Conservation (phyloP, 75 land plant genomes). For the Sequoiadendron giganteum region DNA sequence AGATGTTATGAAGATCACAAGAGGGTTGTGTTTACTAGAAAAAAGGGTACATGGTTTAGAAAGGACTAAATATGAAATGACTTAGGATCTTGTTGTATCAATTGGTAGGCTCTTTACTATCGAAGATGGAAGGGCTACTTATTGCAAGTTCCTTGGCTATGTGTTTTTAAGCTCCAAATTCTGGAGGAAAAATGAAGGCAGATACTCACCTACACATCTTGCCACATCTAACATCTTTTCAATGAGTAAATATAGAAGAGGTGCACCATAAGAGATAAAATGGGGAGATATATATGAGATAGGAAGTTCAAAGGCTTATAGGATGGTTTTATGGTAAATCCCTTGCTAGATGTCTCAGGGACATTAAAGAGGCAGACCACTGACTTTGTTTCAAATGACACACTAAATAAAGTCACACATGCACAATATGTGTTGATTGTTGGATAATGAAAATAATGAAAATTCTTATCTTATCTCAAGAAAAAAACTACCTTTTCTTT, state of each 20-base stretch:
- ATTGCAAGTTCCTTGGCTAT: slow-evolving; percentile 63
- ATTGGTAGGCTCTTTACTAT: slow-evolving; percentile 34
- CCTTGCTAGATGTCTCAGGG: slow-evolving; percentile 20
- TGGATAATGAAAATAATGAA: too few relatives aligned
- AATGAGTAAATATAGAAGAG: background rate
- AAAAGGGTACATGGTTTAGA: slow-evolving; percentile 63
- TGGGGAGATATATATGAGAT: background rate
- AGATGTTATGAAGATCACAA: slow-evolving; percentile 72
- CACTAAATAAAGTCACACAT: too few relatives aligned
- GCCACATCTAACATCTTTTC: slow-evolving; percentile 10
- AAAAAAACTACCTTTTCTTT: too few relatives aligned
- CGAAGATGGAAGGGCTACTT: slow-evolving; percentile 27
- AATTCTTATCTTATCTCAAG: too few relatives aligned
- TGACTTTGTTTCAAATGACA: background rate
- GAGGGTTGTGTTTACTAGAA: slow-evolving; percentile 56
- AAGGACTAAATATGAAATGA: slow-evolving; percentile 60
- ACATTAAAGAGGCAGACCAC: background rate
- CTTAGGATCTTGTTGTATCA: slow-evolving; percentile 49
- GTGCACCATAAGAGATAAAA: background rate
- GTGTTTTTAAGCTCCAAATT: slow-evolving; percentile 67
- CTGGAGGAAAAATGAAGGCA: slow-evolving; percentile 56
- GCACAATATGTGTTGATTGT: too few relatives aligned
- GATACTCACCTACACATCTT: slow-evolving; percentile 23
- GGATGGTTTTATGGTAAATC: slow-evolving; percentile 22
- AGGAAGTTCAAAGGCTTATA: slow-evolving; percentile 9